Conservation (phyloP, 2,329 filamentous ascomycete genomes). For the Diaporthe sp. region DNA sequence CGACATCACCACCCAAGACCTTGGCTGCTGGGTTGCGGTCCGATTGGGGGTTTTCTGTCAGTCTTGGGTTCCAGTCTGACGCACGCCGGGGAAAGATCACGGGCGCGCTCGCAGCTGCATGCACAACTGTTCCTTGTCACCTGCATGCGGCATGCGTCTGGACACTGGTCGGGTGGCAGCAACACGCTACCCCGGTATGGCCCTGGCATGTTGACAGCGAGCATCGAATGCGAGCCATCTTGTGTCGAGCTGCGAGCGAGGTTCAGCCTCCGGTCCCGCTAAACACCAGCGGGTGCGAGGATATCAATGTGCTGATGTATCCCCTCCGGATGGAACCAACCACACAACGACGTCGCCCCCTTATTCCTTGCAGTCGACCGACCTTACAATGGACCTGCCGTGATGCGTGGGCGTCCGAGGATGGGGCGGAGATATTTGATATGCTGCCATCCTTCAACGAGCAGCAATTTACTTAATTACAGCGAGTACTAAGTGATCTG, state of each 20-base stretch:
- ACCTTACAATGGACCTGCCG: neutral
- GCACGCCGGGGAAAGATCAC: slow-evolving; percentile 8
- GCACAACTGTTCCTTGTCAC: neutral
- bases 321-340: neutral
- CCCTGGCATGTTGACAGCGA: neutral
- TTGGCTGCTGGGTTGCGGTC: neutral
- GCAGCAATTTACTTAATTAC: neutral
- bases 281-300: neutral
- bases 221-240: too few species aligned
- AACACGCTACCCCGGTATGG: neutral
- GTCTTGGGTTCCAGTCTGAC: neutral
- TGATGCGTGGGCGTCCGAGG: neutral
- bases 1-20: neutral
- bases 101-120: slow-evolving; percentile 12
- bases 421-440: neutral
- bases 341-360: neutral
- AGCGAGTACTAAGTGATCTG: neutral
- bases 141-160: neutral
- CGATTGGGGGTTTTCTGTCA: neutral
- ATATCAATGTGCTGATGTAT: too few species aligned
- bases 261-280: neutral
- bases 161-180: neutral
- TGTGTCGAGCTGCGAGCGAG: neutral
- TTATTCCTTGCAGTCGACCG: neutral
- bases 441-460: neutral